Percentiles rank a stretch among this genome's conserved stretches.
Conservation (phyloP, 768 basidiomycete species). For the Asterophora lycoperdoides region DNA sequence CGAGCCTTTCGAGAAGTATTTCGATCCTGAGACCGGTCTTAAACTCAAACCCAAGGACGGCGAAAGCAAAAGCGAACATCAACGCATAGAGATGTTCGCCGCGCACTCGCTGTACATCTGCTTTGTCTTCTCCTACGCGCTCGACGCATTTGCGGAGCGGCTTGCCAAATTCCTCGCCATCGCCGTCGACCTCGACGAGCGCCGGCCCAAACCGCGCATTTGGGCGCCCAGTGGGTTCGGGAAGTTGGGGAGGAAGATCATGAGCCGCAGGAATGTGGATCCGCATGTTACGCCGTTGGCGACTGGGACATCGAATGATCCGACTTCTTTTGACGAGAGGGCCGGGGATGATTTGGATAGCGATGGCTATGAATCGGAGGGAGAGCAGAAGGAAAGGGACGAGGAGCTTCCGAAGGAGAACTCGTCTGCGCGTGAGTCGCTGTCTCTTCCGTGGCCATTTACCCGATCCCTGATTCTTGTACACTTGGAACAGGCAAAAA, state of each 20-base stretch:
- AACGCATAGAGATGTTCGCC: slow-evolving; percentile 31
- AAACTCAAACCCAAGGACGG: slow-evolving; percentile 18
- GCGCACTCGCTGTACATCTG: slow-evolving; percentile 31
- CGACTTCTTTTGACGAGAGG: slow-evolving; percentile 25
- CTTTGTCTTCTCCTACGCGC: slow-evolving; percentile 41
- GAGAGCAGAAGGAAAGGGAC: slow-evolving; percentile 19
- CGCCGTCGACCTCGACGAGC: slow-evolving; percentile 30
- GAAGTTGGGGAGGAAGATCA: slow-evolving; percentile 32
- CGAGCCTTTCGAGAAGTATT: slow-evolving; percentile 38
- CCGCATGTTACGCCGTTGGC: slow-evolving; percentile 26
- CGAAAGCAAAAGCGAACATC: slow-evolving; percentile 3
- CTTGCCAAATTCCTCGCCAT: slow-evolving; percentile 28
- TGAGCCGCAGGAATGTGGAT: slow-evolving; percentile 24
- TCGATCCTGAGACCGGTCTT: slow-evolving; percentile 32
- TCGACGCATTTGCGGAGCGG: slow-evolving; percentile 37
- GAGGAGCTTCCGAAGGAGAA: slow-evolving; percentile 11
- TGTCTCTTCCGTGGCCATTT: neutral
- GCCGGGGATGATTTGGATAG: slow-evolving; percentile 2
- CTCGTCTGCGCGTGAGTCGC: slow-evolving; percentile 9
- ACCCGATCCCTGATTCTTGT: neutral
- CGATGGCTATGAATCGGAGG: slow-evolving; percentile 12
- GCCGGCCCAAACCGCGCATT: slow-evolving; percentile 31
- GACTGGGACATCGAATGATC: slow-evolving; percentile 35
- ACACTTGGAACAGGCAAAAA: slow-evolving; percentile 24
- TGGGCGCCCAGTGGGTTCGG: slow-evolving; percentile 43